Base-by-base conservation (phyloP, 2,329 filamentous ascomycete species). In the Fusarium sp. region DNA sequence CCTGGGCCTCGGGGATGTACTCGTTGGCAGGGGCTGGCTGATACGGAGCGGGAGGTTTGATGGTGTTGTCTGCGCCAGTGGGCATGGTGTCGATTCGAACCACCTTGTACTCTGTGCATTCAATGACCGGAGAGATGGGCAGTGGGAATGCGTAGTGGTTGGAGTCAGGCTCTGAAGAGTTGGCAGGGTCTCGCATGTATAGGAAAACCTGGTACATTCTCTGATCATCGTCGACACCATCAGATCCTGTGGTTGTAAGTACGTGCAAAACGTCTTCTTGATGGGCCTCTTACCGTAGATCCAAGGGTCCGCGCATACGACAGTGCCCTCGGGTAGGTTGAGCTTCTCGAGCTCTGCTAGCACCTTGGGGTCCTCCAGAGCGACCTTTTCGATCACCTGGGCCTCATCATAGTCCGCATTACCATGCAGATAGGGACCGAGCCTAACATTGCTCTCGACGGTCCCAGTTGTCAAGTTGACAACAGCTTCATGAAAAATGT, bases 1-100 rank as follows among this genome's bases (percentile, higher is more conserved):
- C 82, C 7, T 91, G 83, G 1, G 91, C 82, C 77, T 89, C 87
- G 0, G 87, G 87, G 0, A 86, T 80, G 68, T 88, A 89, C 64
- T 89, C 87, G 37, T 74, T 77, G 0, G 75, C 34, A 5, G 66
- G 71, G 4, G 64, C 71, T 2, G 68, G 66, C 1, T 68, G 56
- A 16, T 74, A 76, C 0, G 71, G 52, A 0, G 37, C 41, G 4
- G 68, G 34, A 0, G 73, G 64, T 0, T 67, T 68, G 2, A 58
- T 56, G 0, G 59, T 60, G 39, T 63, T 64, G 9, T 73, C 75
- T 2, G 70, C 54, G 0, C 75, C 75, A 1, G 71, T 76, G 0
- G 75, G 73, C 0, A 77, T 35, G 0, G 65, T 41, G 13, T 77
- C 73, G 1, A 77, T 68, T 0, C 71, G 57, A 2, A 77, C 45